A percentile compares a stretch with the other conserved stretches of the same genome.
Conservation (phyloP, 2,329 filamentous ascomycete genomes). For the Metarhizium humberi region DNA sequence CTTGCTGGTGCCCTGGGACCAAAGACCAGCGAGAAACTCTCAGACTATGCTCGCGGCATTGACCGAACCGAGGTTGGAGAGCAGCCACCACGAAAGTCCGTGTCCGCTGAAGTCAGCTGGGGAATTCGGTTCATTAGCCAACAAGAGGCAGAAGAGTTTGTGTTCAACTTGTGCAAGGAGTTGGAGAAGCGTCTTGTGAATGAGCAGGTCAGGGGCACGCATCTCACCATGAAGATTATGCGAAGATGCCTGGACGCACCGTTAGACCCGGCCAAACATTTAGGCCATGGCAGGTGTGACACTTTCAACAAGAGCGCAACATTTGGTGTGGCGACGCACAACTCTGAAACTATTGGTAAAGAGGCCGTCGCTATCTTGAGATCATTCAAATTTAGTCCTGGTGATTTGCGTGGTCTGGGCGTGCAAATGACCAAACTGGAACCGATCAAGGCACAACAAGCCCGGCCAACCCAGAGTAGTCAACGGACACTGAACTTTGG, state of each 20-base stretch:
- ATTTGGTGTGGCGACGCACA: slow-evolving; percentile 78
- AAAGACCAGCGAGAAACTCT: slow-evolving; percentile 86
- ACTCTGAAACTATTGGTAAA: slow-evolving; percentile 59
- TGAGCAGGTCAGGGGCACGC: slow-evolving; percentile 77
- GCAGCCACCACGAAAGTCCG: slow-evolving; percentile 78
- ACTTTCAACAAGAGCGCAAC: slow-evolving; percentile 80
- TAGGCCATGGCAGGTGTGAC: slow-evolving; percentile 93
- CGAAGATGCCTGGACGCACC: slow-evolving; percentile 76
- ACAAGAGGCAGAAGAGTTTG: slow-evolving; percentile 87
- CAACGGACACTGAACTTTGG: slow-evolving; percentile 73
- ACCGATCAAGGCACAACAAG: slow-evolving; percentile 49
- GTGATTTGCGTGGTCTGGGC: slow-evolving; percentile 85
- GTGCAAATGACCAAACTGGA: slow-evolving; percentile 92
- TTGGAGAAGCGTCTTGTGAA: slow-evolving; percentile 71
- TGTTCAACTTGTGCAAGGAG: slow-evolving; percentile 76
- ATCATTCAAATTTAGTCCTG: slow-evolving; percentile 75
- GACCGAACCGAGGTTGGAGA: slow-evolving; percentile 80
- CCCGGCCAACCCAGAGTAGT: slow-evolving; percentile 57
- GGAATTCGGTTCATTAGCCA: slow-evolving; percentile 91
- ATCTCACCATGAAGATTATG: slow-evolving; percentile 94
- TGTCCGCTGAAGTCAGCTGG: slow-evolving; percentile 97
- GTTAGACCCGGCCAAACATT: slow-evolving; percentile 81
- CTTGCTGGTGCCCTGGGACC: slow-evolving; percentile 68
- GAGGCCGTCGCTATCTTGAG: slow-evolving; percentile 80
- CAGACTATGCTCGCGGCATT: slow-evolving; percentile 83